Base-by-base conservation (phyloP, 768 basidiomycete genomes). In the Podaxis mareebaensis region DNA sequence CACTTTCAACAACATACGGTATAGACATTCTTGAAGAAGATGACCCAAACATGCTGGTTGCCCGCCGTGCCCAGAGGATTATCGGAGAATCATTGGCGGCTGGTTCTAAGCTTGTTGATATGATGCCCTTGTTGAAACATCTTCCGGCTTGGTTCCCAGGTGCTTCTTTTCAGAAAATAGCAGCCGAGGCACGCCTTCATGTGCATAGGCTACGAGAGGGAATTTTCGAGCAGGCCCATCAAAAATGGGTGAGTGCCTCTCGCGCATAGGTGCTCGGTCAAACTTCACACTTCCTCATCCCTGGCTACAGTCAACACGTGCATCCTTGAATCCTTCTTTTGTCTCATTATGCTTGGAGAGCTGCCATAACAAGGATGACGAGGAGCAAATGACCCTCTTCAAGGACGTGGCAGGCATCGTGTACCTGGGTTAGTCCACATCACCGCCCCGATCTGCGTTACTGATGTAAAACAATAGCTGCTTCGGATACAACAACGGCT, bases 101-200 rank as follows among this genome's bases (percentile, higher is more conserved):
- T 3, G 73, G 75, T 0, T 65, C 64, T 2, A 76, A 69, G 60
- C 53, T 77, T 5, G 77, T 79, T 10, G 74, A 77, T 54, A 63
- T 72, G n/a, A 44, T 74, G 11, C 73, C 73, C 3, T 33, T 54
- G 10, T 64, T 83, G 60, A 76, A 76, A 67, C 72, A 80, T 40
- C 65, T 85, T 13, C 83, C 83, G 0, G 71, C 67, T 30, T 84
- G 81, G 80, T 53, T 84, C 13, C 82, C 81, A 8, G 83, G 83
- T 0, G 78, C 78, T n/a, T 74, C 74, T 1, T 84, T 84, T 63
- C 75, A 82, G 66, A 72, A 71, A 26, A 74, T 73, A 53, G 82
- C 82, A 5, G 75, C 26, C 68, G 70, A 52, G 65, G 73, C 13
- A 71, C 75, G 40, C 68, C 69, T 28, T 60, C 64, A 17, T 78